Evolutionary conservation across 495 filamentous ascomycete species (phyloP), one percentile per base, ranked within the genome.

Genomic region (Aspergillus avenaceus): DNA sequence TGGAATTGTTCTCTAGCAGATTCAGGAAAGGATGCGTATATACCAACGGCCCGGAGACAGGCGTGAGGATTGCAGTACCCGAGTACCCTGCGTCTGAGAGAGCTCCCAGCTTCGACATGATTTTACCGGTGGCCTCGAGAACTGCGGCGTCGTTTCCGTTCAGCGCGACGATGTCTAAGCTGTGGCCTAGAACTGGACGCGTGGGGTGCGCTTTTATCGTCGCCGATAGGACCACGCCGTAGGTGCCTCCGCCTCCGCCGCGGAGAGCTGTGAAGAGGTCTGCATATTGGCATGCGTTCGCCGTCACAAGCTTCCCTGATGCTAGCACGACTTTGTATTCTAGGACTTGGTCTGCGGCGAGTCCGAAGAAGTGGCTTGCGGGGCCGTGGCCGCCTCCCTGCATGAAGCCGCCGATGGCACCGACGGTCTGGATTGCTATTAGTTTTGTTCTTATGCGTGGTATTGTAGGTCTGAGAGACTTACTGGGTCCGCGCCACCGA

Each of bases 211-310:
- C 61, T 55, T 74, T 75, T 45, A 75, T 50, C 4, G 67, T 74
- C 32, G 70, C 56, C 25, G 65, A 69, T 32, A 71, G 53, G 8
- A 77, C 70, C 16, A 78, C 63, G 29, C 67, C 75, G 49, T 72
- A 79, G 44, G 64, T 77, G 18, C 74, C 72, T 22, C 64, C 62
- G 11, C 77, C 77, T 8, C 65, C 67, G 26, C 59, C 49, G 5
- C 80, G 71, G 19, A 82, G 58, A 8, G 72, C 72, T 24, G 67
- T 82, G 65, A 80, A 84, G n/a, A 84, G 73, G 41, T 84, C 81
- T 0, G 69, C 26, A 53, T 84, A 71, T 37, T 71, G 62, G 19
- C 64, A 64, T 5, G 71, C 51, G 47, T 70, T 75, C 12, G 76
- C 77, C 0, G 65, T 79, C 2, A 71, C 62, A 12, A 71, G 61